Base-by-base conservation (phyloP, 1,139 yeast genomes). In the Barnettozyma hawaiiensis region DNA sequence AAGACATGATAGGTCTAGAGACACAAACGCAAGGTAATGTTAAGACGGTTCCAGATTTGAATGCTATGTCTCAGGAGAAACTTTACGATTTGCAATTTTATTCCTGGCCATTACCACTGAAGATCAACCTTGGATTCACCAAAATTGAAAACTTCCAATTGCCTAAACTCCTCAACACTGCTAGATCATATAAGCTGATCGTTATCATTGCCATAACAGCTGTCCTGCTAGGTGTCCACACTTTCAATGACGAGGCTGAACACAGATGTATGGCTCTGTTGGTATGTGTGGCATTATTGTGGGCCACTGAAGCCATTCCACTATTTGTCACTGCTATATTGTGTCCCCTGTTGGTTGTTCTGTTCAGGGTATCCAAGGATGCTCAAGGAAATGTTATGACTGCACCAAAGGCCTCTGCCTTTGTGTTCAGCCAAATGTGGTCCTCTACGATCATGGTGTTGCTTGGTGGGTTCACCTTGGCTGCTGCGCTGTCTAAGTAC, bases 301-400 rank as follows among this genome's bases (percentile, higher is more conserved):
- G 87, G 87, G 87, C 87, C 3, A 74, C 83, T 14, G 89, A 81
- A 58, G 77, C 86, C 2, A 71, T 81, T 38, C 89, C 89, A 15
- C 66, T 81, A 44, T 80, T 79, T 59, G 81, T 78, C 7, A 81
- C 87, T 5, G 78, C 87, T 1, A 62, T 81, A 42, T 59, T 79
- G 35, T 75, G 81, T 40, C 89, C 89, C 4, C 52, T 71, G 22
- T 60, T 81, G 40, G 68, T 76, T 39, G 81, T 81, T 39, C 60
- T 71, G 15, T 75, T 81, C 49, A 67, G 67, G 40, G 82, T 81
- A 6, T 61, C 78, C 47, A 81, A 78, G 54, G 71, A 78, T 55
- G 50, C 55, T 1, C 75, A 71, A 37, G 85, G 85, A 2, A 52
- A 71, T 7, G 66, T 71, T 1, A 70, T 79, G 79, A 56, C 52